These are phyloP conservation scores for Sporothrix brunneoviolacea DNA, from an alignment of 2,329 filamentous ascomycete species.

Conservation along the genomic window DNA sequence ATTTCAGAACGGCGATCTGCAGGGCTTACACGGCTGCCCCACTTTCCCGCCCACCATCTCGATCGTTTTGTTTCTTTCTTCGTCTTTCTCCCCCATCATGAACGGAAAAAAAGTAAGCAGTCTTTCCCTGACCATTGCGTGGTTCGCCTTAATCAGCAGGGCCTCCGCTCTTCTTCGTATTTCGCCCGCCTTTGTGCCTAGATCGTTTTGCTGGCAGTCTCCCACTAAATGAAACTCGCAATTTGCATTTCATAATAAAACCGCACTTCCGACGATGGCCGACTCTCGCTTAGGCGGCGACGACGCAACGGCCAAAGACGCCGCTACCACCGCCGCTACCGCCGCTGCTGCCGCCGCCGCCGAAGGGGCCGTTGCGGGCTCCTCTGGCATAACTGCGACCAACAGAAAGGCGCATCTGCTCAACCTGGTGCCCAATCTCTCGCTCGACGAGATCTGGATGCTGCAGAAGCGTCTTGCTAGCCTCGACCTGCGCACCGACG, in stretches of 20 bases:
- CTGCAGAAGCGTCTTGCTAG: constrained; percentile 10
- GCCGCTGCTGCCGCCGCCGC: not conserved
- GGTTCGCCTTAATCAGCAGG: no score
- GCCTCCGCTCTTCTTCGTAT: no score
- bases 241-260: not conserved
- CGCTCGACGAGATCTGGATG: constrained; percentile 18
- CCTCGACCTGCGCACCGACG: constrained; percentile 17
- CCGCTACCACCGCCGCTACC: not conserved
- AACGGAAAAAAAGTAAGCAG: not conserved
- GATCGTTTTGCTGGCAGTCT: no score
- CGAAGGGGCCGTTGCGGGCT: no score
- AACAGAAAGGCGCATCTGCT: constrained; percentile 13
- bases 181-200: no score
- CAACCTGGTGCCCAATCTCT: constrained; percentile 8
- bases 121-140: no score
- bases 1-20: constrained; percentile 9
- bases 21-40: constrained; percentile 14
- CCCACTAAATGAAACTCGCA: not conserved
- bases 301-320: not conserved
- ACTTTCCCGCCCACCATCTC: constrained; percentile 10
- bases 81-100: not conserved
- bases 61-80: constrained; percentile 1
- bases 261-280: constrained; percentile 1
- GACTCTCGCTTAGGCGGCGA: not conserved
- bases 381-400: no score